Evolutionary conservation across 495 filamentous ascomycete species (phyloP).

Genomic region (Aspergillus bridgeri): DNA sequence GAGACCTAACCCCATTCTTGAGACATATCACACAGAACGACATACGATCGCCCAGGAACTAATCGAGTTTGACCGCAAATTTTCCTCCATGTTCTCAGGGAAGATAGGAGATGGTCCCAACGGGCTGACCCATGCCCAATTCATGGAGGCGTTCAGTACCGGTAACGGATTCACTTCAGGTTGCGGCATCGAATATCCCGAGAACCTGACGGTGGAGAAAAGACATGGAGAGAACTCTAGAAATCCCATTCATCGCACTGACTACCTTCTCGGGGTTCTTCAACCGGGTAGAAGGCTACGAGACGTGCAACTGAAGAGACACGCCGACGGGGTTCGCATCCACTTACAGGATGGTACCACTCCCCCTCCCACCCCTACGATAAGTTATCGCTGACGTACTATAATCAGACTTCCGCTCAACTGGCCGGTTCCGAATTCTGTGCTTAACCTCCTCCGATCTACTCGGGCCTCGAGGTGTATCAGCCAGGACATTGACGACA

Average conservation of each 20-base stretch:
- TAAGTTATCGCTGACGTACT: background rate
- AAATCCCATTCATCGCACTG: slow-evolving; percentile 36
- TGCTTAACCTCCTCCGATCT: slow-evolving; percentile 38
- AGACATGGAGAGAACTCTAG: slow-evolving; percentile 6
- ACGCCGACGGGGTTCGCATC: slow-evolving; percentile 44
- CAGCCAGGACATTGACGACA: slow-evolving; percentile 26
- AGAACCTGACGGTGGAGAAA: slow-evolving; percentile 37
- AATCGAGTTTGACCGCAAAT: slow-evolving; percentile 66
- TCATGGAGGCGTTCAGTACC: slow-evolving; percentile 47
- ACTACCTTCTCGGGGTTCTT: slow-evolving; percentile 43
- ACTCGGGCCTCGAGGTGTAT: slow-evolving; percentile 24
- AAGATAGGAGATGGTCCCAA: slow-evolving; percentile 38
- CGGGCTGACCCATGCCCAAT: slow-evolving; percentile 48
- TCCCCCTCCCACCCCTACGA: background rate
- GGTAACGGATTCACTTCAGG: slow-evolving; percentile 48
- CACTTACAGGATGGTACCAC: slow-evolving; percentile 49
- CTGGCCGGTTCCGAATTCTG: slow-evolving; percentile 48
- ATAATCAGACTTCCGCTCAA: slow-evolving; percentile 35
- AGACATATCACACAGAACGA: slow-evolving; percentile 69
- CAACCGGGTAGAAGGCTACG: slow-evolving; percentile 30
- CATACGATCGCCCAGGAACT: slow-evolving; percentile 67
- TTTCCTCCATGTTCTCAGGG: slow-evolving; percentile 50
- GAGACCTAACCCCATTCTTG: slow-evolving; percentile 52
- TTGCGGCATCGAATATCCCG: slow-evolving; percentile 44
- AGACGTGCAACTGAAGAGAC: slow-evolving; percentile 37